These are phyloP conservation scores for Ascomycota sp. DNA, from an alignment of 2,329 filamentous ascomycete species.

Conservation along the genomic window DNA sequence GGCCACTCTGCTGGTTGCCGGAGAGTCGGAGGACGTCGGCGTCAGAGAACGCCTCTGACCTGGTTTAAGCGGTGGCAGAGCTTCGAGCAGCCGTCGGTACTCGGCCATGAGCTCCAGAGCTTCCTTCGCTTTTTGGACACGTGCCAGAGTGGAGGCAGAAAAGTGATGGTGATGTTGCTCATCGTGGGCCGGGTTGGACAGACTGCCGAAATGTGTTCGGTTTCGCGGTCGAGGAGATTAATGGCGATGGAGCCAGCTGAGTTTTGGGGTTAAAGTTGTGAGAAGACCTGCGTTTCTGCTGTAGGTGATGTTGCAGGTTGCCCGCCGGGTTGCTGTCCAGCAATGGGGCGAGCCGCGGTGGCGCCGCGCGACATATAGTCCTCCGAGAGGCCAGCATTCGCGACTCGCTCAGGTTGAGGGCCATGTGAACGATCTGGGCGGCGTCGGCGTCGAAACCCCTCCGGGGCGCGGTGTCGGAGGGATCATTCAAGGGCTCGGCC, in stretches of 20 bases:
- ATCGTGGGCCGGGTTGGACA: conserved; percentile 22
- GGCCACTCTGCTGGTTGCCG: conserved; percentile 13
- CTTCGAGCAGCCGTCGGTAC: conserved; percentile 61
- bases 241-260: conserved; percentile 19
- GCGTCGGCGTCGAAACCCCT: conserved; percentile 49
- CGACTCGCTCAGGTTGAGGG: conserved; percentile 70
- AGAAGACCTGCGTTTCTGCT: conserved; percentile 45
- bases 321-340: conserved; percentile 32
- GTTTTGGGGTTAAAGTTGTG: conserved; percentile 39
- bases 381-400: conserved; percentile 41
- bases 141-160: conserved; percentile 58
- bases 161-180: conserved; percentile 41
- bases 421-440: conserved; percentile 81
- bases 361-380: conserved; percentile 30
- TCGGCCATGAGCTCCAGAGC: conserved; percentile 74
- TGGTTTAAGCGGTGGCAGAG: conserved; percentile 51
- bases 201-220: conserved; percentile 25
- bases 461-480: background rate
- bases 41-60: conserved; percentile 16
- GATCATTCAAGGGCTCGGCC: background rate
- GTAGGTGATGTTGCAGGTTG: conserved; percentile 47
- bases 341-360: conserved; percentile 28
- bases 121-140: conserved; percentile 67
- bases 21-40: conserved; percentile 21
- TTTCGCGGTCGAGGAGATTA: conserved; percentile 19